A percentile compares a stretch with the other conserved stretches of the same genome.
phyloP scores from a whole-genome alignment of 495 filamentous ascomycete genomes.

The Trypethelium eluteriae region DNA sequence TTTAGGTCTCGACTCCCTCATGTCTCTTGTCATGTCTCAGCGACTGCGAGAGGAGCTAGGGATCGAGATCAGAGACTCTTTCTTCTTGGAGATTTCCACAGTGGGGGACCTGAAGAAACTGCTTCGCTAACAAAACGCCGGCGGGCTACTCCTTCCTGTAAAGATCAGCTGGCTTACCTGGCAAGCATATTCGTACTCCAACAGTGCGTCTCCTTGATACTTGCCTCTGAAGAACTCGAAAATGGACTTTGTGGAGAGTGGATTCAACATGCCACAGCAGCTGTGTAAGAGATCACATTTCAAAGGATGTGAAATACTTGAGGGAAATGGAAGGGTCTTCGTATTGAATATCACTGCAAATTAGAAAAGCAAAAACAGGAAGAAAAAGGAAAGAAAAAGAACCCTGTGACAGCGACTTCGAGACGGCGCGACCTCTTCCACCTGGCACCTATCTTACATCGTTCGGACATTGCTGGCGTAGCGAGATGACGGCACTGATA shows the following conservation, averaged over 20 bases:
- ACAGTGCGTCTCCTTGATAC: conserved; percentile 1
- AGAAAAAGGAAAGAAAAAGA: neutral
- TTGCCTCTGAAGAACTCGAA: neutral
- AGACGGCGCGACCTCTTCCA: neutral
- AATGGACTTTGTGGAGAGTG: neutral
- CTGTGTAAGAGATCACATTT: neutral
- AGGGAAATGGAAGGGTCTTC: neutral
- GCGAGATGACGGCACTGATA: neutral
- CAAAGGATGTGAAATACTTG: neutral
- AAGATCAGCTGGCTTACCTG: neutral
- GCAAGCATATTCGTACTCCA: neutral
- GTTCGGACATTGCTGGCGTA: neutral
- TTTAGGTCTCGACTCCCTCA: conserved; percentile 10
- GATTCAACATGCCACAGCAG: neutral
- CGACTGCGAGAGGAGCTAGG: conserved; percentile 9
- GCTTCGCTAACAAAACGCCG: neutral
- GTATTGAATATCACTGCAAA: neutral
- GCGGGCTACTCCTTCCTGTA: neutral
- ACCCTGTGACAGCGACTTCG: neutral
- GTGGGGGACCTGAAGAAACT: neutral
- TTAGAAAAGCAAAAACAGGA: neutral
- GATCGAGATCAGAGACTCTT: conserved; percentile 11
- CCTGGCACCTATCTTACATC: neutral
- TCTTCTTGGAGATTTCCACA: conserved; percentile 14
- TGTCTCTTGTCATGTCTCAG: conserved; percentile 13